Base-by-base conservation (phyloP, 179 eudicot genomes). In the Gypsophila paniculata region DNA sequence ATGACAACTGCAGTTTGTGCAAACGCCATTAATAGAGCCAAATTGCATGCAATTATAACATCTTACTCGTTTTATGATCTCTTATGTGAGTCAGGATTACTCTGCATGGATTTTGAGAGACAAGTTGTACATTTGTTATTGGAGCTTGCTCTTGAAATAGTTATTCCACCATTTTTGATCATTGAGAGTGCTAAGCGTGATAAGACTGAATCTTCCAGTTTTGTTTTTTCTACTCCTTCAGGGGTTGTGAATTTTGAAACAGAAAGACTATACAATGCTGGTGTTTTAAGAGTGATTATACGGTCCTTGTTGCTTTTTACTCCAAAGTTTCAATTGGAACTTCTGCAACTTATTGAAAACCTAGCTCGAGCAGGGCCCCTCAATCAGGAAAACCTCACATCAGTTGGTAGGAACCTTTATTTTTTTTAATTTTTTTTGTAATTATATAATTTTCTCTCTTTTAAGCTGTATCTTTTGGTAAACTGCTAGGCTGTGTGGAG, bases 311-410 rank as follows among this genome's bases (percentile, higher is more conserved):
- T 96, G 87, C 91, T 87, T 22, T 96, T 89, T 74, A 96, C 91
- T 68, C 98, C 99, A 18, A 90, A 89, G 83, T 85, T 93, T 86
- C 99, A 96, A 73, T 74, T 93, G 74, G 90, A 92, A 82, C 84
- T 93, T 76, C 84, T 96, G 74, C 80, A 86, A 74, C 72, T 93
- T 77, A 83, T 96, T 64, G 97, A 90, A 75, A 89, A 89, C 80
- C 96, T 96, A 82, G 89, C 98, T 80, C 87, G 81, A 78, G 93
- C 89, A 70, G 91, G 99, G 52, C 85, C 98, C 70, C 93, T 86
- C 79, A 96, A 96, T 79, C 88, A 89, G 88, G 99, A 96, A 81
- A 93, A 88, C 78, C 97, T 96, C 68, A 90, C 99, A 70, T 89
- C 98, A 73, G 96, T 82, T 68, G 99, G 99, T 96, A 85, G 55